Evolutionary conservation across 2,329 filamentous ascomycete species (phyloP), one percentile per base, ranked within the genome.

Genomic region (Nothopassalora personata): DNA sequence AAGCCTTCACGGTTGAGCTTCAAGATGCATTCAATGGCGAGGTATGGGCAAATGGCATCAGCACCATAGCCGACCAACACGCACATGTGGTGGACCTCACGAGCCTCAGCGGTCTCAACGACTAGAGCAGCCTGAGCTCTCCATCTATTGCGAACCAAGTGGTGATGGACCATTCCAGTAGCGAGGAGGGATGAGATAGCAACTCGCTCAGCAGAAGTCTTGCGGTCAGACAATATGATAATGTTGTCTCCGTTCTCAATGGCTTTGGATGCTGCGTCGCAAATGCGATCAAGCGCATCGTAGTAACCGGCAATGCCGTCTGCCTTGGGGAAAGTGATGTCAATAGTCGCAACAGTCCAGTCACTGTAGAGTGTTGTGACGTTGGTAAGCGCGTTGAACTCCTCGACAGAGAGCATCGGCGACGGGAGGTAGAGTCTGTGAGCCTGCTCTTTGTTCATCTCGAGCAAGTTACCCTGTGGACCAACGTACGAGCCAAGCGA

Each of bases 31-130:
- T 97, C 93, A 80, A 97, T 90, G 15, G 93, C 89, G 53, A 97
- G 86, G 76, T 97, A 97, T 19, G 93, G 93, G 80, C 94, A 96
- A 73, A 97, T 86, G 52, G 88, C 93, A 77, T 97, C 93, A 57
- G 89, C 91, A 79, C 93, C 93, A 70, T 97, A 97, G 56, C 93
- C 93, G 60, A 97, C 84, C 47, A 97, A 83, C n/a, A 97, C 93
- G 79, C 91, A 96, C 91, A 97, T 96, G 78, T 97, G 93, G 76
- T 97, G 93, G 7, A 97, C 93, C 76, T 97, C 93, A 77, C 93
- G 90, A 68, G 93, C 93, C 75, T 97, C 93, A 49, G 89, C 93
- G 64, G 92, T 96, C 80, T 97, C 93, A 34, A 96, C 85, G 45
- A 96, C 82, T 49, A 97, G 78, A 50, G 92, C 93, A 66, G 86